These are phyloP conservation scores for Tulasnella sp. DNA, from an alignment of 768 basidiomycete species.

Conservation along the genomic window DNA sequence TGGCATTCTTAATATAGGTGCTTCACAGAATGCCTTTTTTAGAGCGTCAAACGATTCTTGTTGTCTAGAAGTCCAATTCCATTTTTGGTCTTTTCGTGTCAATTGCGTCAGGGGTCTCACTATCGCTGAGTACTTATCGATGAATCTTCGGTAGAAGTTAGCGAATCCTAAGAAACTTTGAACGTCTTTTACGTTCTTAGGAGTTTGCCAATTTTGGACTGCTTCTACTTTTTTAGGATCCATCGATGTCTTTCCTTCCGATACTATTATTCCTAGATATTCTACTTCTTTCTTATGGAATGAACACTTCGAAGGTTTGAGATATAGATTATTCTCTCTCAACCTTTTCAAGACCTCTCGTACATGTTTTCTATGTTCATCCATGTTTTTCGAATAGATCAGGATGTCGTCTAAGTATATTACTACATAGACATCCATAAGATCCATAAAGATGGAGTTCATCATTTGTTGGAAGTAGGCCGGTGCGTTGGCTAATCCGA, in stretches of 20 bases:
- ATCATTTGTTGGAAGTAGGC: constrained; percentile 20
- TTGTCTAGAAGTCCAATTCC: background rate
- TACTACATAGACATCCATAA: constrained; percentile 16
- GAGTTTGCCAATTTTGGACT: constrained; percentile 17
- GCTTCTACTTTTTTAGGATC: background rate
- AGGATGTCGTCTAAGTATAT: constrained; percentile 22
- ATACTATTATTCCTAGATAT: constrained; percentile 18
- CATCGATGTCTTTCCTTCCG: background rate
- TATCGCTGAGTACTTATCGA: constrained; percentile 17
- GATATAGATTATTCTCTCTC: constrained; percentile 13
- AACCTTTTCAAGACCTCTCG: constrained; percentile 17
- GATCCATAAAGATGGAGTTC: constrained; percentile 19
- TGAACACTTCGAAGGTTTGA: constrained; percentile 20
- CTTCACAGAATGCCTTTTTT: background rate
- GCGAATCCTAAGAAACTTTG: constrained; percentile 21
- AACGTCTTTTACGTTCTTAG: constrained; percentile 17
- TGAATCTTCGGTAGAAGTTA: constrained; percentile 22
- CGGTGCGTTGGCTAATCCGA: constrained; percentile 21
- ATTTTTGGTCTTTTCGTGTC: background rate
- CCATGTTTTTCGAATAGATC: constrained; percentile 16
- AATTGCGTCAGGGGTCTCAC: constrained; percentile 13
- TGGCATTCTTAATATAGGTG: background rate
- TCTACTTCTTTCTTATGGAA: constrained; percentile 16
- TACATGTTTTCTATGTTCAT: constrained; percentile 5
- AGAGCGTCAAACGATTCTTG: background rate